These are phyloP conservation scores for Candida xiaguanensis DNA, from an alignment of 805 yeast genomes.

Conservation along the genomic window DNA sequence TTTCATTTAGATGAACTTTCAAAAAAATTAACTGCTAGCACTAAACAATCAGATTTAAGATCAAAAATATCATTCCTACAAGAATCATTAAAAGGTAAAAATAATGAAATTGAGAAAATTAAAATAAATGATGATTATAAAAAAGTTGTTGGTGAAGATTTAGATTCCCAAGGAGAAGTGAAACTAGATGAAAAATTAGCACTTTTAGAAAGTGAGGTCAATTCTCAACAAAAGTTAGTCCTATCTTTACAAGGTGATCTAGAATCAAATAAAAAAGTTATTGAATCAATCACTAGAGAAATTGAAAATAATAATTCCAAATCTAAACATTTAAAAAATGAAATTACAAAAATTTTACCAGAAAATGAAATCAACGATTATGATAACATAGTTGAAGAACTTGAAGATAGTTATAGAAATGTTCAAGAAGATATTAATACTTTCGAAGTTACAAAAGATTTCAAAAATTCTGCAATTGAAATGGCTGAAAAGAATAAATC, in stretches of 20 bases:
- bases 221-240: slow-evolving; percentile 6
- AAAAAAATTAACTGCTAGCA: slow-evolving; percentile 47
- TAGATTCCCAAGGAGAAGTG: slow-evolving; percentile 10
- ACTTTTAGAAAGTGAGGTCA: slow-evolving; percentile 5
- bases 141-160: slow-evolving; percentile 11
- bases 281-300: slow-evolving; percentile 3
- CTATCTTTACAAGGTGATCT: slow-evolving; percentile 8
- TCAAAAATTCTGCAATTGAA: slow-evolving; percentile 65
- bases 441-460: slow-evolving; percentile 63
- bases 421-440: slow-evolving; percentile 67
- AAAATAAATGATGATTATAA: slow-evolving; percentile 19
- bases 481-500: slow-evolving; percentile 53
- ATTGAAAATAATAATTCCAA: slow-evolving; percentile 1
- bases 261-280: slow-evolving; percentile 6
- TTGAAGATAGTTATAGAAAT: slow-evolving; percentile 59
- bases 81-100: slow-evolving; percentile 35
- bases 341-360: slow-evolving; percentile 23
- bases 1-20: slow-evolving; percentile 48
- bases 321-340: slow-evolving; percentile 6
- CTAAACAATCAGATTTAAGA: slow-evolving; percentile 54
- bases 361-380: slow-evolving; percentile 47
- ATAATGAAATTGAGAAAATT: slow-evolving; percentile 22
- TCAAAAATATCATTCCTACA: slow-evolving; percentile 48
- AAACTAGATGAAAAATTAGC: slow-evolving; percentile 9
- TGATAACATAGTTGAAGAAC: slow-evolving; percentile 45